Conservation (phyloP, 495 filamentous ascomycete genomes). For the Lophiotrema nucula region DNA sequence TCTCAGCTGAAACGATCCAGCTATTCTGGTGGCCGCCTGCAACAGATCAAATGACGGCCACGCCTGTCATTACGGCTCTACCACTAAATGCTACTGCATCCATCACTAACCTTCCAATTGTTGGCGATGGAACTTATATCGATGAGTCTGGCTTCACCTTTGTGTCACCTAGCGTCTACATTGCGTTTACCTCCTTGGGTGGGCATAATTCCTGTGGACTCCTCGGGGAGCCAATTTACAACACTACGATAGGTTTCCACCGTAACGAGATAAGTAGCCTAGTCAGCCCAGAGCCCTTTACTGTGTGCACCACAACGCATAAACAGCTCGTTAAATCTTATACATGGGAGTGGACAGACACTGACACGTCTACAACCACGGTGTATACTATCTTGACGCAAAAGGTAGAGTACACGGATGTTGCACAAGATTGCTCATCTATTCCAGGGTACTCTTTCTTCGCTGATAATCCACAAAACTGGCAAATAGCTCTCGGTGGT, state of each 20-base stretch:
- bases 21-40: constrained; percentile 27
- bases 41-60: background rate
- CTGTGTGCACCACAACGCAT: too few species aligned
- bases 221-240: too few species aligned
- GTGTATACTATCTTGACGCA: too few species aligned
- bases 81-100: constrained; percentile 1
- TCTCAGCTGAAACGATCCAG: constrained; percentile 13
- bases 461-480: background rate
- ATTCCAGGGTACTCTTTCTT: constrained; percentile 20
- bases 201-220: too few species aligned
- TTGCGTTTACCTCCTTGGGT: constrained; percentile 19
- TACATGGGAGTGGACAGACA: too few species aligned
- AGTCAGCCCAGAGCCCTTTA: too few species aligned
- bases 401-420: too few species aligned
- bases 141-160: constrained; percentile 25
- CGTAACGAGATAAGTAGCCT: too few species aligned
- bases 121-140: constrained; percentile 10
- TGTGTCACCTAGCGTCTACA: constrained; percentile 22
- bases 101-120: background rate
- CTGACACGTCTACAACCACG: too few species aligned
- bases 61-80: constrained; percentile 6
- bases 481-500: too few species aligned
- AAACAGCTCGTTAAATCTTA: too few species aligned
- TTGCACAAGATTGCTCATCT: constrained; percentile 23
- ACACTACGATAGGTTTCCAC: too few species aligned